Evolutionary conservation across 345 rosid genomes (phyloP).

Genomic region (Schrenkiella parvula): DNA sequence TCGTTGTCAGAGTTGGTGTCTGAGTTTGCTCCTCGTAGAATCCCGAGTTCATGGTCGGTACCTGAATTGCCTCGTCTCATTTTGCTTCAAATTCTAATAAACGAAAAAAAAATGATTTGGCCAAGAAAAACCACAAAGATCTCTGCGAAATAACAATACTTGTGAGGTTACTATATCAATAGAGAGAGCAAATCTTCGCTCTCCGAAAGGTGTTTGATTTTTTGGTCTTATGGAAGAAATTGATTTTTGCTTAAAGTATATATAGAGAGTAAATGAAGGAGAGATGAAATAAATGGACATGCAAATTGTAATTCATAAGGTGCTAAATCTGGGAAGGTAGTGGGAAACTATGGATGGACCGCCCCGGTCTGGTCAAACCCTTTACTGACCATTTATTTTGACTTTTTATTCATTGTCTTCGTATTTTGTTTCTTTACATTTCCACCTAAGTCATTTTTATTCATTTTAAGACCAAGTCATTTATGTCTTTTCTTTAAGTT

Average conservation of each 20-base stretch:
- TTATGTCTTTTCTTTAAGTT: background rate
- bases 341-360: constrained; percentile 34
- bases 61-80: constrained; percentile 36
- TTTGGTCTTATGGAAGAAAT: constrained; percentile 17
- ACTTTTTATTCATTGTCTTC: constrained; percentile 2
- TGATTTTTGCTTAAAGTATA: constrained; percentile 10
- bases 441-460: background rate
- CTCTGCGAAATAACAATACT: background rate
- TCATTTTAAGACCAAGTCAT: constrained; percentile 16
- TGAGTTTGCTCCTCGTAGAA: constrained; percentile 38
- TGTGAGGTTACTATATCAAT: background rate
- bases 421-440: background rate
- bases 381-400: constrained; percentile 33
- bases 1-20: constrained; percentile 71
- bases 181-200: background rate
- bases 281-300: background rate
- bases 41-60: constrained; percentile 32
- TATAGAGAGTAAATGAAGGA: constrained; percentile 4
- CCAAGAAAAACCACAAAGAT: background rate
- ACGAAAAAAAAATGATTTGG: background rate
- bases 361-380: constrained; percentile 21
- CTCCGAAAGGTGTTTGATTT: constrained; percentile 2
- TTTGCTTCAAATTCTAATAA: background rate
- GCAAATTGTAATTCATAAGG: constrained; percentile 4
- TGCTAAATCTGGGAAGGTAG: constrained; percentile 15